Evolutionary conservation across 192 early-diverging fungal species (phyloP).

Genomic region (Pilobolus umbonatus): DNA sequence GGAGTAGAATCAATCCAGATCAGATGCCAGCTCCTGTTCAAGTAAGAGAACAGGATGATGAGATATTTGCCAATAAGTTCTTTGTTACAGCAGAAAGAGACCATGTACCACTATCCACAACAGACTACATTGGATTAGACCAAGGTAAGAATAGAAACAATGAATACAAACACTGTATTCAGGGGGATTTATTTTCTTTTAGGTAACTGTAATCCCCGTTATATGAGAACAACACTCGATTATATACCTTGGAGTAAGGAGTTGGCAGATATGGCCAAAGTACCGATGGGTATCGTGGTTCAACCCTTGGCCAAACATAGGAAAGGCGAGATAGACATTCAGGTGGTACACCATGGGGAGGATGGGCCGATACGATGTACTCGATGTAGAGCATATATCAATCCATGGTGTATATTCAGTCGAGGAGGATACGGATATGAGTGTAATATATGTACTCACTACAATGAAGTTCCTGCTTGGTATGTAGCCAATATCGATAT

Average conservation of each 20-base stretch:
- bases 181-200: too few relatives aligned
- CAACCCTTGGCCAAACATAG: conserved; percentile 88
- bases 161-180: too few relatives aligned
- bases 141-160: conserved; percentile 63
- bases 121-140: conserved; percentile 81
- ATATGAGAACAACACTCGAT: conserved; percentile 87
- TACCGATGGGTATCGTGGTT: conserved; percentile 85
- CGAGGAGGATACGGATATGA: conserved; percentile 88
- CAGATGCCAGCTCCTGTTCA: conserved; percentile 88
- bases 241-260: conserved; percentile 85
- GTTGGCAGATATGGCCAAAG: conserved; percentile 65
- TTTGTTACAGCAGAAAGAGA: conserved; percentile 70
- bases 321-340: conserved; percentile 81
- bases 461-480: conserved; percentile 83
- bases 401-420: conserved; percentile 81
- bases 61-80: conserved; percentile 55
- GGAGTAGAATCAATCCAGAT: conserved; percentile 84
- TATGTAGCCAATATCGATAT: conserved; percentile 97
- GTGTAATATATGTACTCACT: conserved; percentile 88
- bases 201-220: conserved; percentile 86
- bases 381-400: conserved; percentile 94
- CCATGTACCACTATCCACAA: conserved; percentile 75
- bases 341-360: conserved; percentile 85
- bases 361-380: conserved; percentile 85
- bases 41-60: conserved; percentile 83